Evolutionary conservation across 306 rosid species (phyloP).

Genomic region (Coriaria nepalensis): DNA sequence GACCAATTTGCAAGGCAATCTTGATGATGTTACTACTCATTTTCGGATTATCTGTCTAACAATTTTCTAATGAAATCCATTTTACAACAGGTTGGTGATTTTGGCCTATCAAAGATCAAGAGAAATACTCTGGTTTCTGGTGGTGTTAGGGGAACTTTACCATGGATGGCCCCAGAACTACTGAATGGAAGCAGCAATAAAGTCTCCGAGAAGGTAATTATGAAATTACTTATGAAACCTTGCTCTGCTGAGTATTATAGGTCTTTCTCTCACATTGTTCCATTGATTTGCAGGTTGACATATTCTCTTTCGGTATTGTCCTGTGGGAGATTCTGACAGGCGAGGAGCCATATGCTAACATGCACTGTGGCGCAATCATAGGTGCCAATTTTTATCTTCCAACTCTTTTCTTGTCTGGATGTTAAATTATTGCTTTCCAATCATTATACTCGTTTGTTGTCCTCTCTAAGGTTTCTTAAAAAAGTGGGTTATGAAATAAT

Average conservation of each 20-base stretch:
- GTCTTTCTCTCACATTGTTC: neutral
- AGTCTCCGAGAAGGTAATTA: slow-evolving; percentile 75
- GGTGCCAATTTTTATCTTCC: slow-evolving; percentile 23
- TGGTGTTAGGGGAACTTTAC: slow-evolving; percentile 82
- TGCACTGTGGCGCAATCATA: slow-evolving; percentile 96
- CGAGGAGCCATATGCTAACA: slow-evolving; percentile 91
- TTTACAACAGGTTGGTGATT: slow-evolving; percentile 64
- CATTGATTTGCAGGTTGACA: slow-evolving; percentile 54
- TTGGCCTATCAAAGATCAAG: slow-evolving; percentile 82
- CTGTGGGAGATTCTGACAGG: slow-evolving; percentile 96
- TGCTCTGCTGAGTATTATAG: neutral
- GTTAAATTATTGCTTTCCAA: neutral
- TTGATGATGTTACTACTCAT: neutral
- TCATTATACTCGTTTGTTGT: too few species aligned
- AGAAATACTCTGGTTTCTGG: slow-evolving; percentile 79
- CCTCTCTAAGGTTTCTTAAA: too few species aligned
- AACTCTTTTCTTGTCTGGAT: neutral
- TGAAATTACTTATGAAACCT: neutral
- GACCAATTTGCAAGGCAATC: slow-evolving; percentile 82
- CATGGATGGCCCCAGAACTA: slow-evolving; percentile 95
- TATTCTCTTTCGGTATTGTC: slow-evolving; percentile 84
- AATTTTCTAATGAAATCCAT: slow-evolving; percentile 4
- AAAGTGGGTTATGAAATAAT: too few species aligned
- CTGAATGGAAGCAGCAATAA: slow-evolving; percentile 78
- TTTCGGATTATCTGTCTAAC: neutral